phyloP scores from a whole-genome alignment of 176 grass and related monocot species.

The Eleusine indica region DNA sequence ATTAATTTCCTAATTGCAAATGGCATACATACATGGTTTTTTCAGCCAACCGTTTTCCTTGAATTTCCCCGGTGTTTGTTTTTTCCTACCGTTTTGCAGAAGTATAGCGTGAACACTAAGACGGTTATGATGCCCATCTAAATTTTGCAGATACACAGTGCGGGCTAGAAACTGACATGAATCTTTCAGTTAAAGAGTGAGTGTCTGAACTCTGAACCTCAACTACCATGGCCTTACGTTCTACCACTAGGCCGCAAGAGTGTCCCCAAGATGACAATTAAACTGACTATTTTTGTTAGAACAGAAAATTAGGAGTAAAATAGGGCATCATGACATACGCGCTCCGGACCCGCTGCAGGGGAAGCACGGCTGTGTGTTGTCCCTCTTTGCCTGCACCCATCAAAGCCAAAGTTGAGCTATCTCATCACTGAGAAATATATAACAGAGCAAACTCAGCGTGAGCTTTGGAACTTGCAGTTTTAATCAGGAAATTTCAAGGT shows the following conservation, averaged over 20 bases:
- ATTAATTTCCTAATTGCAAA: too few species aligned
- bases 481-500: not conserved
- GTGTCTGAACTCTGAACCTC: not conserved
- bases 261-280: not conserved
- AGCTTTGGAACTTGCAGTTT: not conserved
- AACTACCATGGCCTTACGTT: not conserved
- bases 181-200: not conserved
- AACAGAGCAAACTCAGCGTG: not conserved
- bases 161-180: not conserved
- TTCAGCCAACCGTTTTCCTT: not conserved
- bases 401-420: not conserved
- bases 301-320: not conserved
- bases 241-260: not conserved
- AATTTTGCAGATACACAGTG: not conserved
- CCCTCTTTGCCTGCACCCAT: conserved; percentile 79
- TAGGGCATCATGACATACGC: conserved; percentile 49
- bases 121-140: not conserved
- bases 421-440: not conserved
- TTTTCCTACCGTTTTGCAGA: not conserved
- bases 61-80: not conserved
- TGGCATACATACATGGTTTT: not conserved
- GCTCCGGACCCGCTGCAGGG: conserved; percentile 92
- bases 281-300: not conserved
- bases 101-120: not conserved
- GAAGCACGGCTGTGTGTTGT: conserved; percentile 91